phyloP scores from a whole-genome alignment of 139 green algal genomes.

The Pycnococcus provasolii region DNA sequence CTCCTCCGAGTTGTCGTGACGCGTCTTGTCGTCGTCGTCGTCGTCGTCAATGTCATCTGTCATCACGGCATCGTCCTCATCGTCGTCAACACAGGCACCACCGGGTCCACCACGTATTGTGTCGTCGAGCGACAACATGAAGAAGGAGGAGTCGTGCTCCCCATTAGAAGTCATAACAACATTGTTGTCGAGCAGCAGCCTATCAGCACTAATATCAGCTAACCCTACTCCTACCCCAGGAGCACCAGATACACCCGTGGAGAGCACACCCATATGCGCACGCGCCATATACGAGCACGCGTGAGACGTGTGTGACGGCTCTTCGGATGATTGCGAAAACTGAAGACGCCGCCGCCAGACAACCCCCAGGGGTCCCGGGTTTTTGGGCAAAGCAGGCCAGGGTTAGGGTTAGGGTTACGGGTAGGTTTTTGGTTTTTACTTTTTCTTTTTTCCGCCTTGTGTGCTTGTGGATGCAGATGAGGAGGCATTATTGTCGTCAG shows the following conservation, averaged over 20 bases:
- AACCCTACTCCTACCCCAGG: neutral
- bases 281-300: too few relatives aligned
- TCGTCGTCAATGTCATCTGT: neutral
- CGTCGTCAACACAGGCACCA: neutral
- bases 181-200: neutral
- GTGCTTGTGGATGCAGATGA: neutral
- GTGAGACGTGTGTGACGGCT: neutral
- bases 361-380: neutral
- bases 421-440: too few relatives aligned
- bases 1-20: neutral
- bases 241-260: too few relatives aligned
- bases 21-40: neutral
- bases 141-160: neutral
- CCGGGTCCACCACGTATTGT: neutral
- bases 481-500: neutral
- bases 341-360: neutral
- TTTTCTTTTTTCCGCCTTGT: neutral
- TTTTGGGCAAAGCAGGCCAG: neutral
- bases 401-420: too few relatives aligned
- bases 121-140: neutral
- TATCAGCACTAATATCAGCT: neutral
- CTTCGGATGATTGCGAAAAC: neutral
- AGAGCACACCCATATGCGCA: too few relatives aligned
- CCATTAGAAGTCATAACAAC: neutral
- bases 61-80: neutral